These are phyloP conservation scores for Eucalyptus dawsonii DNA, from an alignment of 345 rosid species.

Conservation along the genomic window DNA sequence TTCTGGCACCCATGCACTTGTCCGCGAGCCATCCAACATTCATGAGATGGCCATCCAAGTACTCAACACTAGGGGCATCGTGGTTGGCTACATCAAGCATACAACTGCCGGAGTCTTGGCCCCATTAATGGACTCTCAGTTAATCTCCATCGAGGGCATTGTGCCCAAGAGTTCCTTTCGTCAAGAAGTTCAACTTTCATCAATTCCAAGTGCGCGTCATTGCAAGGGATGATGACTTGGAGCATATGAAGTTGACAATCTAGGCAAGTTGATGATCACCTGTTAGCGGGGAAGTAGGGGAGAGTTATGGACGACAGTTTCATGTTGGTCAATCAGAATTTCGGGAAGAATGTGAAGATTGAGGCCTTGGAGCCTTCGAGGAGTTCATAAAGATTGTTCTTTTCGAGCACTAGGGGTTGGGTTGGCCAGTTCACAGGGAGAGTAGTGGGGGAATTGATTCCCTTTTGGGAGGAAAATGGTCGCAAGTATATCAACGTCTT, in stretches of 20 bases:
- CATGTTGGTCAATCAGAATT: conserved; percentile 40
- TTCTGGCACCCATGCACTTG: fast-evolving
- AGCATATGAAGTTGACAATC: conserved; percentile 7
- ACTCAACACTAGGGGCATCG: too few relatives aligned
- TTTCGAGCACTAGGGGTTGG: too few relatives aligned
- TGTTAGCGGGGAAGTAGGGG: conserved; percentile 17
- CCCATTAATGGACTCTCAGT: background rate
- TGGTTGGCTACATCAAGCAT: background rate
- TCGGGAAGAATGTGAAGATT: conserved; percentile 8
- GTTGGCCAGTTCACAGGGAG: too few relatives aligned
- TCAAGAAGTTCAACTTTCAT: conserved; percentile 10
- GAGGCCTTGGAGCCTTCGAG: too few relatives aligned
- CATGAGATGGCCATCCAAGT: background rate
- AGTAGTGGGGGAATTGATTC: too few relatives aligned
- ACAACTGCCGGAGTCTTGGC: fast-evolving
- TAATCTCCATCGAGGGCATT: background rate
- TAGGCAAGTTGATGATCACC: conserved; percentile 23
- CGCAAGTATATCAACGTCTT: too few relatives aligned
- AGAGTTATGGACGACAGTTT: conserved; percentile 55
- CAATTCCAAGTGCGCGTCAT: conserved; percentile 46
- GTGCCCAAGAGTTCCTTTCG: too few relatives aligned
- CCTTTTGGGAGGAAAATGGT: too few relatives aligned
- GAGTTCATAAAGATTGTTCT: too few relatives aligned
- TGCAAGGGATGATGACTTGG: conserved; percentile 17
- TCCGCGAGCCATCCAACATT: too few relatives aligned